Conservation (phyloP, 306 rosid genomes). For the Carpinus fangiana region DNA sequence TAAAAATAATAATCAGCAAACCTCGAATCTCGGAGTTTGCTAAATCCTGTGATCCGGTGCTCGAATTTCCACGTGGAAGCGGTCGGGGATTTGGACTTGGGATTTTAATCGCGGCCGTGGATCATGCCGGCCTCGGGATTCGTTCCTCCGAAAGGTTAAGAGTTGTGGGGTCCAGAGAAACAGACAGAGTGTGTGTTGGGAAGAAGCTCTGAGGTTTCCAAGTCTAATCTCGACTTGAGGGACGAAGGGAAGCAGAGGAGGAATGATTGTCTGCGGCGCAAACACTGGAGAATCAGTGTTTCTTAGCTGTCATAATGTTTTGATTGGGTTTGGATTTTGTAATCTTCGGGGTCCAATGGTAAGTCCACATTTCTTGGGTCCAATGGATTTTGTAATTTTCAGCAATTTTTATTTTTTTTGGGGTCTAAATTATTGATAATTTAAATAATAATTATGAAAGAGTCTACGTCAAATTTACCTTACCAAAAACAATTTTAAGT, state of each 20-base stretch:
- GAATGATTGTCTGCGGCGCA: not conserved
- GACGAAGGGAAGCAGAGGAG: not conserved
- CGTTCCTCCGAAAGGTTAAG: conserved; percentile 12
- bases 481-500: too few species aligned
- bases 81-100: too few species aligned
- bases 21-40: conserved; percentile 7
- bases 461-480: too few species aligned
- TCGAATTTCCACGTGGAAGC: conserved; percentile 19
- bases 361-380: too few species aligned
- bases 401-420: too few species aligned
- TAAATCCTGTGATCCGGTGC: conserved; percentile 15
- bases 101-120: conserved; percentile 13
- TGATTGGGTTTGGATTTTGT: too few species aligned
- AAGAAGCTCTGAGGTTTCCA: conserved; percentile 1
- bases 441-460: too few species aligned
- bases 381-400: too few species aligned
- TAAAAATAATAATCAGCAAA: not conserved
- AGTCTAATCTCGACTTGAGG: not conserved
- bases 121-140: conserved; percentile 20
- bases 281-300: not conserved
- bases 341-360: too few species aligned
- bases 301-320: too few species aligned
- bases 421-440: too few species aligned
- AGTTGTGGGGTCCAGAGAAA: conserved; percentile 1
- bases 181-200: not conserved